Conservation (phyloP, 2,329 filamentous ascomycete genomes). For the Gnomoniopsis smithogilvyi region DNA sequence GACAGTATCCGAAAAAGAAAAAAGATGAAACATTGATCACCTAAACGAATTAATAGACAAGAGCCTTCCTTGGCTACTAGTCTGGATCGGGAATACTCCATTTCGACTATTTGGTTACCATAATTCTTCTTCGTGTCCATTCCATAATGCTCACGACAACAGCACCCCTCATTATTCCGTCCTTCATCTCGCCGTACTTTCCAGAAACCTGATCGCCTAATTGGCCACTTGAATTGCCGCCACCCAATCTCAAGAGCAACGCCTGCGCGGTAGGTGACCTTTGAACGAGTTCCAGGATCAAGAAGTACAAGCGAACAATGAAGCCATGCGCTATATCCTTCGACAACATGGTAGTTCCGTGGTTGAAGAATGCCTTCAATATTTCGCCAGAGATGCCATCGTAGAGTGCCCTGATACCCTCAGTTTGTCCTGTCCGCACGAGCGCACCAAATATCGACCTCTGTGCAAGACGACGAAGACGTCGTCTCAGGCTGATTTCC, state of each 20-base stretch:
- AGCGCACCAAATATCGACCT: slow-evolving; percentile 63
- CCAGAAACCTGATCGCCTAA: neutral
- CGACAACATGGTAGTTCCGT: slow-evolving; percentile 82
- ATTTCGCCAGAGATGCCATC: slow-evolving; percentile 74
- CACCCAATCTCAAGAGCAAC: slow-evolving; percentile 22
- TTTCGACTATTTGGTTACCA: slow-evolving; percentile 10
- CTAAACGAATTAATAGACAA: no score
- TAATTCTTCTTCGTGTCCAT: slow-evolving; percentile 19
- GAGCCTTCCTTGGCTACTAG: no score
- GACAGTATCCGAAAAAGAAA: no score
- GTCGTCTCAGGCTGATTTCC: slow-evolving; percentile 23
- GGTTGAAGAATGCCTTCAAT: slow-evolving; percentile 78
- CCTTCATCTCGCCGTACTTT: slow-evolving; percentile 10
- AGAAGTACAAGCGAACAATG: slow-evolving; percentile 70
- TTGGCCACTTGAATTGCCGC: neutral
- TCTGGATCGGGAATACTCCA: no score
- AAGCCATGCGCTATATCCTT: slow-evolving; percentile 74
- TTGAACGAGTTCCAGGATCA: slow-evolving; percentile 48
- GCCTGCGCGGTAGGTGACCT: slow-evolving; percentile 40
- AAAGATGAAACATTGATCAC: no score
- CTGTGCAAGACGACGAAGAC: slow-evolving; percentile 26
- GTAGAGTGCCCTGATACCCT: slow-evolving; percentile 70
- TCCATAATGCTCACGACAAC: slow-evolving; percentile 24
- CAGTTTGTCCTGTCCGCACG: slow-evolving; percentile 52
- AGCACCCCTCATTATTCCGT: slow-evolving; percentile 4